Evolutionary conservation across 495 filamentous ascomycete genomes (phyloP).

Genomic region (Melanomma pulvis-pyrius): DNA sequence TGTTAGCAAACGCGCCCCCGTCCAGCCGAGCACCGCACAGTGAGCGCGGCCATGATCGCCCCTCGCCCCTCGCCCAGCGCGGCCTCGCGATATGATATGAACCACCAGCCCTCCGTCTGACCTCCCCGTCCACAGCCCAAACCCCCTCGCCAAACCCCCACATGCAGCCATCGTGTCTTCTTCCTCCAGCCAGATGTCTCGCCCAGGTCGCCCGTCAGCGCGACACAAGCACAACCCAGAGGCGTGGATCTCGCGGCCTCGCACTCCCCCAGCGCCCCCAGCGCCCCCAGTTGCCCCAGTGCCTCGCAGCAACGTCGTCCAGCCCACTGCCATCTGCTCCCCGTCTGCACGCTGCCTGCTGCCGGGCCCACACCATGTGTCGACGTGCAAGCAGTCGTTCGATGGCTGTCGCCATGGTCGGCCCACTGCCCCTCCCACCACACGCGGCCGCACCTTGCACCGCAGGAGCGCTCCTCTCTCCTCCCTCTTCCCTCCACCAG

Average conservation of each 20-base stretch:
- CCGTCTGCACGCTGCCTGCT: background rate
- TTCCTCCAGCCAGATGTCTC: background rate
- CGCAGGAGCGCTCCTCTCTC: constrained; percentile 11
- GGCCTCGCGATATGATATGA: too few relatives aligned
- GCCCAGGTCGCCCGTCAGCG: background rate
- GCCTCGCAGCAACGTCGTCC: background rate
- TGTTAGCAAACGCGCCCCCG: background rate
- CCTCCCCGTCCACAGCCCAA: too few relatives aligned
- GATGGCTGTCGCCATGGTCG: constrained; percentile 32
- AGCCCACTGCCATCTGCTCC: background rate
- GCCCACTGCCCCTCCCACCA: constrained; percentile 10
- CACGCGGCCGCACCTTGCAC: constrained; percentile 24
- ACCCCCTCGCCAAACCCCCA: too few relatives aligned
- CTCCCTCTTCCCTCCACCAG: background rate
- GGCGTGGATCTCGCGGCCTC: background rate
- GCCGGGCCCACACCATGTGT: background rate
- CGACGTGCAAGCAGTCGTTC: constrained; percentile 4
- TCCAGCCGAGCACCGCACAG: background rate
- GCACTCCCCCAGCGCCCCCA: background rate
- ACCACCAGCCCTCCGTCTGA: background rate
- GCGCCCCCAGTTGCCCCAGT: background rate
- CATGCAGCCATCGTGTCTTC: background rate
- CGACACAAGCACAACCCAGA: constrained; percentile 6
- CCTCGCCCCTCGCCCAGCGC: too few relatives aligned
- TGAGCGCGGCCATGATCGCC: too few relatives aligned